A percentile compares a stretch with the other conserved stretches of the same genome.
Evolutionary conservation across 2,329 filamentous ascomycete genomes (phyloP).

Genomic region (Talaromyces amestolkiae): DNA sequence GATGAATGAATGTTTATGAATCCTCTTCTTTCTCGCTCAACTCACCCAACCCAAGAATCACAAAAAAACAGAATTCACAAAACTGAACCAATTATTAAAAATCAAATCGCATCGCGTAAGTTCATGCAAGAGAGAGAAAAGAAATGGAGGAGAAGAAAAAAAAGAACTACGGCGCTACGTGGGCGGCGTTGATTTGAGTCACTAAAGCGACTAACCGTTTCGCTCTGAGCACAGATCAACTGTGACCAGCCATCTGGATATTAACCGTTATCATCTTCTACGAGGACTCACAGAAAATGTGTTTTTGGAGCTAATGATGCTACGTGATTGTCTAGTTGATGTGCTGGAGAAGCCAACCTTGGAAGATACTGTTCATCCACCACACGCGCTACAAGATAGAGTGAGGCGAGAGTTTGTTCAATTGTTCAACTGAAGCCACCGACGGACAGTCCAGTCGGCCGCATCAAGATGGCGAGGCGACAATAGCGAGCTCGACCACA

Average conservation of each 20-base stretch:
- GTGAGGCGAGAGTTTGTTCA: constrained; percentile 3
- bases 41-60: not conserved
- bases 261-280: not conserved
- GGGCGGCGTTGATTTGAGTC: constrained; percentile 33
- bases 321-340: constrained; percentile 1
- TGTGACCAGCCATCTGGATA: constrained; percentile 6
- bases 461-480: not conserved
- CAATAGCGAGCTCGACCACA: not conserved
- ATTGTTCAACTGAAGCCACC: not conserved
- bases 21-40: not conserved
- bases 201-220: constrained; percentile 7
- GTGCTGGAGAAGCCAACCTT: not conserved
- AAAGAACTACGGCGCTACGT: constrained; percentile 33
- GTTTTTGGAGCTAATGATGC: not conserved
- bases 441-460: not conserved
- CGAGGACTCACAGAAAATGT: not conserved
- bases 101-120: constrained; percentile 1
- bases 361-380: not conserved
- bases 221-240: constrained; percentile 10
- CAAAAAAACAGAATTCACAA: not conserved
- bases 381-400: not conserved
- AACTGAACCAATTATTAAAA: not conserved
- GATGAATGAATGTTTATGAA: not conserved
- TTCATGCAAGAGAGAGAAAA: constrained; percentile 17
- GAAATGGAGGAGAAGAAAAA: constrained; percentile 11